Evolutionary conservation across 2,329 filamentous ascomycete species (phyloP).

Genomic region (Alternaria sp.): DNA sequence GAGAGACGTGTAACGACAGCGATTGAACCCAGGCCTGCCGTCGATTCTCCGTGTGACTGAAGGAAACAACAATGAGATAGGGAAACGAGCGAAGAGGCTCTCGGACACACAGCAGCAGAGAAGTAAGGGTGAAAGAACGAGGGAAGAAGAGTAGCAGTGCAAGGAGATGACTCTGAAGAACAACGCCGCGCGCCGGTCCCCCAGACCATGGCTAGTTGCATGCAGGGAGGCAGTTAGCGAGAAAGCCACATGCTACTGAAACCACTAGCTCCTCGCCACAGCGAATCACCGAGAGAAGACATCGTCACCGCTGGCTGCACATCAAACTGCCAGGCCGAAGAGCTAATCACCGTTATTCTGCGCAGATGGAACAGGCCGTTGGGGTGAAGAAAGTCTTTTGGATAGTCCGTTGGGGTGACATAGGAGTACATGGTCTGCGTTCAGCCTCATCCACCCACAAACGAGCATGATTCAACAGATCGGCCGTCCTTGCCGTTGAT

Average conservation of each 20-base stretch:
- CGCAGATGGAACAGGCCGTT: not conserved
- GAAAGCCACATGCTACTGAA: constrained; percentile 32
- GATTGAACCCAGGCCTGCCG: constrained; percentile 47
- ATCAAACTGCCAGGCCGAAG: constrained; percentile 14
- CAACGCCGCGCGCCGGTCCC: constrained; percentile 12
- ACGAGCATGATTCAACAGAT: constrained; percentile 13
- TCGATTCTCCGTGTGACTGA: constrained; percentile 25
- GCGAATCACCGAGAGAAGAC: constrained; percentile 32
- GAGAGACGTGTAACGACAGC: constrained; percentile 33
- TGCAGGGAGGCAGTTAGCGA: constrained; percentile 32
- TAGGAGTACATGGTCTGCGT: not conserved
- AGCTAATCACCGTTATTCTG: constrained; percentile 13
- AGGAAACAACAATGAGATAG: constrained; percentile 32
- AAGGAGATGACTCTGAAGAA: constrained; percentile 19
- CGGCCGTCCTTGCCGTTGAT: constrained; percentile 29
- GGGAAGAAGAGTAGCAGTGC: constrained; percentile 26
- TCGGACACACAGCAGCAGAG: constrained; percentile 27
- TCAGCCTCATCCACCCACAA: constrained; percentile 3
- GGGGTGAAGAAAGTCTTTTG: not conserved
- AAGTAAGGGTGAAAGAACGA: constrained; percentile 16
- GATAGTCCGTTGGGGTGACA: not conserved
- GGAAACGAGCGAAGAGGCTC: constrained; percentile 36
- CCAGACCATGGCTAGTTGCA: constrained; percentile 18
- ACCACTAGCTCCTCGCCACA: constrained; percentile 28
- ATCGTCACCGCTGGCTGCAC: constrained; percentile 19